Percentiles rank a stretch among this genome's conserved stretches.
These are phyloP conservation scores for Erigeron philadelphicus DNA, from an alignment of 140 eudicot genomes.

Conservation along the genomic window DNA sequence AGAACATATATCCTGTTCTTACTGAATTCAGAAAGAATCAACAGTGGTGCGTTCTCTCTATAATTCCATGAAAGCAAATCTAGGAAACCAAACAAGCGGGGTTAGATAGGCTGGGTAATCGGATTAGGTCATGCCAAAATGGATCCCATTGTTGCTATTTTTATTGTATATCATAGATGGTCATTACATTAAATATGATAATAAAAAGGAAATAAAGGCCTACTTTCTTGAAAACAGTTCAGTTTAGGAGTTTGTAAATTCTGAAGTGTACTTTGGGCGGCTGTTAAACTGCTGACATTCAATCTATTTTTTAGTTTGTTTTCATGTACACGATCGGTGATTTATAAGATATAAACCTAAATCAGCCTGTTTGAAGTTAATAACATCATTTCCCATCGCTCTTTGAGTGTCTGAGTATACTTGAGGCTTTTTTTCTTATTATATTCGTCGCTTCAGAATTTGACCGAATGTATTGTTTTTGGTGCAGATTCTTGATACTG, in stretches of 20 bases:
- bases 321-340: neutral
- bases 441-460: neutral
- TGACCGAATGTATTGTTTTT: neutral
- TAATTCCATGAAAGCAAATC: neutral
- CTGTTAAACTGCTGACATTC: neutral
- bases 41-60: constrained; percentile 12
- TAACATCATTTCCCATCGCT: neutral
- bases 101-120: neutral
- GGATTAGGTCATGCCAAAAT: neutral
- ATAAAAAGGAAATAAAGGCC: neutral
- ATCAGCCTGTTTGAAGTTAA: neutral
- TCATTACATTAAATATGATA: neutral
- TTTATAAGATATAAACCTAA: neutral
- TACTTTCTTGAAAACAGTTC: neutral
- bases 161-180: neutral
- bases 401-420: neutral
- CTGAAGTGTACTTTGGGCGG: neutral
- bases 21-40: constrained; percentile 13
- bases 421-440: neutral
- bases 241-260: neutral
- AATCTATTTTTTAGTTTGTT: neutral
- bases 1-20: constrained; percentile 22
- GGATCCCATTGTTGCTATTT: neutral
- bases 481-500: constrained; percentile 6
- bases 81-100: constrained; percentile 4